Evolutionary conservation across 148 eudicot species (phyloP), one percentile per base, ranked within the genome.

Genomic region (Silene uniflora): DNA sequence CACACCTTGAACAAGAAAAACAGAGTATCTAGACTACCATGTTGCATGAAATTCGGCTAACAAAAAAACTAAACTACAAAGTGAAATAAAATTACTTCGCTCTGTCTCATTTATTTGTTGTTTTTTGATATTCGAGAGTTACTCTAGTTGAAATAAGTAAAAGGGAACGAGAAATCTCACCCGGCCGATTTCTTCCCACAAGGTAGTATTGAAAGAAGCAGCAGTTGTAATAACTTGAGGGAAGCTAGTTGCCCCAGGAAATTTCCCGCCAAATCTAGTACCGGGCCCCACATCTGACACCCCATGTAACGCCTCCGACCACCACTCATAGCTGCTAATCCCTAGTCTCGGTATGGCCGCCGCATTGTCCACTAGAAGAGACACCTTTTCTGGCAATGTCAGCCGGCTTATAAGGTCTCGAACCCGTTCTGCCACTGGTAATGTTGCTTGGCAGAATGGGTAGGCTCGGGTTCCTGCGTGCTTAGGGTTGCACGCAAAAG

Each of bases 281-380:
- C 98, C 98, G 4, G 97, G 97, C 0, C 98, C 98, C 55, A 92
- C 93, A 79, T 94, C 82, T 0, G 98, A 92, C 55, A 94, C 91
- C 5, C 98, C 98, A 23, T 94, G 97, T 71, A 94, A 86, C 21
- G 97, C 98, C 85, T 94, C 98, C 67, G 98, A 94, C 98, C 98
- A 94, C 98, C 98, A 94, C 89, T 89, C 93, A 29, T 94, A 94
- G 58, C 80, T 85, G 60, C 80, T 66, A 2, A 94, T 86, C 66
- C 97, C 98, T 39, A 94, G 86, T 85, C 98, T 79, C 7, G 92
- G 93, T 55, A 94, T 85, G 4, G 89, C 88, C 2, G 80, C 91
- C 6, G 98, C 97, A 55, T 83, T 88, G 83, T 86, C 88, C 60
- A 74, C 91, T 14, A 94, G 55, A 35, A 91, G 79, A 24, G 72